Evolutionary conservation across 345 rosid species (phyloP).

Genomic region (Melaleuca quinquenervia): DNA sequence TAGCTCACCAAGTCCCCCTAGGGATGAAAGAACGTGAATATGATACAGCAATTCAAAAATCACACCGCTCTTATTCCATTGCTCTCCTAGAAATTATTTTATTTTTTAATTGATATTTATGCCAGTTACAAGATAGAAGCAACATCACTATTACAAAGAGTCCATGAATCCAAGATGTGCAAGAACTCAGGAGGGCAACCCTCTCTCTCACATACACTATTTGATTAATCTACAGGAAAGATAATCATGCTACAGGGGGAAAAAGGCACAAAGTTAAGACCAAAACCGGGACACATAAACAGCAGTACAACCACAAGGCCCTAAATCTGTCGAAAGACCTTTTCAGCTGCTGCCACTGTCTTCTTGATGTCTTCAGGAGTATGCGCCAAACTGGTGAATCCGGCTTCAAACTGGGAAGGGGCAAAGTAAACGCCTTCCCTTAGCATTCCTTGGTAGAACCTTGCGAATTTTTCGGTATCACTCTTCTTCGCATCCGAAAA

Average conservation of each 20-base stretch:
- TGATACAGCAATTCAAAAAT: background rate
- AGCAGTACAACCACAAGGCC: background rate
- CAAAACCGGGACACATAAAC: background rate
- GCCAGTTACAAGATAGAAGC: background rate
- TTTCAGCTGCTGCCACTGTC: constrained; percentile 79
- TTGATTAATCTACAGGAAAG: background rate
- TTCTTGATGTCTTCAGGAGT: constrained; percentile 52
- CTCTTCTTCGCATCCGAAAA: constrained; percentile 83
- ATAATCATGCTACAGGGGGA: background rate
- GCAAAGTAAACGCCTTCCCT: constrained; percentile 95
- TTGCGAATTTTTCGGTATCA: constrained; percentile 65
- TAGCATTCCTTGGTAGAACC: constrained; percentile 71
- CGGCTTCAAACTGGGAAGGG: constrained; percentile 97
- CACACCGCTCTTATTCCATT: background rate
- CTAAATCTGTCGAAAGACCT: constrained; percentile 55
- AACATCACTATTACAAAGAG: background rate
- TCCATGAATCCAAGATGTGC: background rate
- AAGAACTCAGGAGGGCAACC: background rate
- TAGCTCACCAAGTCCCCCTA: background rate
- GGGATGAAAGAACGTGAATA: background rate
- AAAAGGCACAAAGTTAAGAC: background rate
- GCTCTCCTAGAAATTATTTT: background rate
- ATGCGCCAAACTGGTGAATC: constrained; percentile 93
- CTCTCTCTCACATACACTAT: background rate
- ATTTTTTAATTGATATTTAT: background rate